Percentiles rank a stretch among this genome's conserved stretches.
These are phyloP conservation scores for Cladosporium sp. DNA, from an alignment of 2,329 filamentous ascomycete species.

Conservation along the genomic window DNA sequence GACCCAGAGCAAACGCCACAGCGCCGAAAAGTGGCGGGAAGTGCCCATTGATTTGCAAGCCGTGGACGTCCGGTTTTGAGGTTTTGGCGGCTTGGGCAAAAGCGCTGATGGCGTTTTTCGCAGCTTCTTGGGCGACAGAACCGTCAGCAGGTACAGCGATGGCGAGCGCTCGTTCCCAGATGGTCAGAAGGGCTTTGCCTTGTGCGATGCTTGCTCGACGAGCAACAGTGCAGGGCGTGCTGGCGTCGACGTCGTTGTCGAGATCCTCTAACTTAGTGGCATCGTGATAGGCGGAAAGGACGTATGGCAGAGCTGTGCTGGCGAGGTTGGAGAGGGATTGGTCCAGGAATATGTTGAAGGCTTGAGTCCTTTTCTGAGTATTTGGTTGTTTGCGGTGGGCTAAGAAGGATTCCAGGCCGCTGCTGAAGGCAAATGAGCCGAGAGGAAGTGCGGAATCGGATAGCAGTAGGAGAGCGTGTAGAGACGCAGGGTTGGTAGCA, in stretches of 20 bases:
- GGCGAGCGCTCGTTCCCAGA: slow-evolving; percentile 59
- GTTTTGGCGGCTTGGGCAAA: slow-evolving; percentile 24
- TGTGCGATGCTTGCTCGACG: slow-evolving; percentile 71
- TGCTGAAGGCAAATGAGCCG: slow-evolving; percentile 83
- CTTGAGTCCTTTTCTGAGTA: slow-evolving; percentile 26
- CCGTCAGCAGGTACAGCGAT: slow-evolving; percentile 5
- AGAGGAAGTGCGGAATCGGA: slow-evolving; percentile 78
- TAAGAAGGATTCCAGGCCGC: slow-evolving; percentile 76
- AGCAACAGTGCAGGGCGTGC: slow-evolving; percentile 73
- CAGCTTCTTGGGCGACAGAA: background rate
- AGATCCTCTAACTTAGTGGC: slow-evolving; percentile 47
- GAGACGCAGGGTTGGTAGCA: slow-evolving; percentile 19
- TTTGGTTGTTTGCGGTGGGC: slow-evolving; percentile 52
- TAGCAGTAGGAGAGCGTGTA: slow-evolving; percentile 71
- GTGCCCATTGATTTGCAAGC: slow-evolving; percentile 49
- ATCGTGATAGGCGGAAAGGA: slow-evolving; percentile 61
- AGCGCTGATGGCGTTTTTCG: slow-evolving; percentile 13
- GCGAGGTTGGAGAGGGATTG: slow-evolving; percentile 69
- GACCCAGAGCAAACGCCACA: slow-evolving; percentile 58
- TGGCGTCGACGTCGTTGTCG: slow-evolving; percentile 74
- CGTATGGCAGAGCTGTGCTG: slow-evolving; percentile 69
- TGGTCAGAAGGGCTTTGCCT: slow-evolving; percentile 66
- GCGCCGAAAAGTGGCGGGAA: slow-evolving; percentile 68
- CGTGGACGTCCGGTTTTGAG: slow-evolving; percentile 9
- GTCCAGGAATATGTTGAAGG: slow-evolving; percentile 63